Base-by-base conservation (phyloP, 805 yeast genomes). In the Starmerella potacharoeniae region DNA sequence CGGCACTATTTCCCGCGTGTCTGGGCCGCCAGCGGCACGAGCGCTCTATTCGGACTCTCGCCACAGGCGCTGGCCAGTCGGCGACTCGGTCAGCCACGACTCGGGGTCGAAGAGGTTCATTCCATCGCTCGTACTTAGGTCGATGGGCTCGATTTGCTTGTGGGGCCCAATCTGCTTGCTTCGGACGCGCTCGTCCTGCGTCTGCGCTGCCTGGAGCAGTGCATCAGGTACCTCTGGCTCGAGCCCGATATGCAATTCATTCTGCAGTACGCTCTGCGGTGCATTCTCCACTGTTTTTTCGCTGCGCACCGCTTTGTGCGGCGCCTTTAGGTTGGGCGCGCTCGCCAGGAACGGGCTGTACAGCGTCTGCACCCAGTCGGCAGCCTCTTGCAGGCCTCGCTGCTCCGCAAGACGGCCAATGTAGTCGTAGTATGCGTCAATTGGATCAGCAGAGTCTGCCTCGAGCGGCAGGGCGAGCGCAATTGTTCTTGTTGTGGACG, bases 51-150 rank as follows among this genome's bases (percentile, higher is more conserved):
- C 14, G 2, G 17, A 13, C 49, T 55, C 58, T 10, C 34, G 14
- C 58, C 58, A 55, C 8, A 52, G 29, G 8, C 37, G 28, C 47
- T 48, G 58, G 8, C 51, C 58, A 6, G 45, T 47, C 4, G 55
- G 55, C 11, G 58, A 55, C 29, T 55, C 58, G 9, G 22, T 37
- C 33, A 55, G 55, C 58, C 58, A 55, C 29, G 58, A 47, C 42
- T 55, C 58, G 3, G 58, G 49, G 42, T 55, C 55, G 30, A 55
- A 55, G 6, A 55, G 39, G 36, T 49, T 50, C 58, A 55, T 55
- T 2, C 35, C 52, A 10, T 52, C 58, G 29, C 8, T 16, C 4
- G 11, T 17, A 1, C 14, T 14, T 3, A 29, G 36, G 9, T 35
- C 42, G 22, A 29, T 17, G 30, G 30, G 29, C 7, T 43, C 42